phyloP scores from a whole-genome alignment of 2,329 filamentous ascomycete species.

The Boeremia lycopersici region DNA sequence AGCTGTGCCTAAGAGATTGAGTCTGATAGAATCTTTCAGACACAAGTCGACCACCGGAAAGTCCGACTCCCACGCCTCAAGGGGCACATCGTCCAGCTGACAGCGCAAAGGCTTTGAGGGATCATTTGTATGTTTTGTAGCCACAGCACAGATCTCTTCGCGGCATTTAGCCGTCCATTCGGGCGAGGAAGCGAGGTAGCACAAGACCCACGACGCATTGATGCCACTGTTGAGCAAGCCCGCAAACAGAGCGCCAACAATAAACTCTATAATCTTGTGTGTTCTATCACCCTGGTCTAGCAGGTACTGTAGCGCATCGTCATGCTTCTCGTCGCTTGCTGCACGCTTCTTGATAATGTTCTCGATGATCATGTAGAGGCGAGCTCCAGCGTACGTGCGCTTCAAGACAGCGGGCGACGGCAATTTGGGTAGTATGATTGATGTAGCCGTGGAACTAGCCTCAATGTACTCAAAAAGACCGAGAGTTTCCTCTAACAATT shows the following conservation, averaged over 20 bases:
- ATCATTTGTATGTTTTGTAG: slow-evolving; percentile 52
- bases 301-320: slow-evolving; percentile 61
- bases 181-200: slow-evolving; percentile 42
- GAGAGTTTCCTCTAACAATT: slow-evolving; percentile 52
- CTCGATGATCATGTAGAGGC: slow-evolving; percentile 58
- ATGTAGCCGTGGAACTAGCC: slow-evolving; percentile 48
- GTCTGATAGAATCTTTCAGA: slow-evolving; percentile 60
- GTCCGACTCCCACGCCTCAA: slow-evolving; percentile 62
- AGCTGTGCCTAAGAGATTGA: slow-evolving; percentile 55
- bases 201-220: slow-evolving; percentile 58
- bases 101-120: slow-evolving; percentile 42
- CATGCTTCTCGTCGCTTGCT: slow-evolving; percentile 49
- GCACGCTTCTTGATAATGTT: slow-evolving; percentile 56
- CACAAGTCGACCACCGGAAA: slow-evolving; percentile 61
- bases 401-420: slow-evolving; percentile 53
- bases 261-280: slow-evolving; percentile 54
- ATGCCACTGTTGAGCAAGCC: slow-evolving; percentile 64
- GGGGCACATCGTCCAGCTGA: slow-evolving; percentile 52
- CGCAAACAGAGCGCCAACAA: slow-evolving; percentile 61
- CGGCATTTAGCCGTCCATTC: slow-evolving; percentile 55
- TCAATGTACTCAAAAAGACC: slow-evolving; percentile 57
- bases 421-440: slow-evolving; percentile 61
- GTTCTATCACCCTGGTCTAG: slow-evolving; percentile 59
- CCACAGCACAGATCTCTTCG: slow-evolving; percentile 55
- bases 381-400: slow-evolving; percentile 53